Evolutionary conservation across 495 filamentous ascomycete species (phyloP), one percentile per base, ranked within the genome.

Genomic region (Lophiotrema nucula): DNA sequence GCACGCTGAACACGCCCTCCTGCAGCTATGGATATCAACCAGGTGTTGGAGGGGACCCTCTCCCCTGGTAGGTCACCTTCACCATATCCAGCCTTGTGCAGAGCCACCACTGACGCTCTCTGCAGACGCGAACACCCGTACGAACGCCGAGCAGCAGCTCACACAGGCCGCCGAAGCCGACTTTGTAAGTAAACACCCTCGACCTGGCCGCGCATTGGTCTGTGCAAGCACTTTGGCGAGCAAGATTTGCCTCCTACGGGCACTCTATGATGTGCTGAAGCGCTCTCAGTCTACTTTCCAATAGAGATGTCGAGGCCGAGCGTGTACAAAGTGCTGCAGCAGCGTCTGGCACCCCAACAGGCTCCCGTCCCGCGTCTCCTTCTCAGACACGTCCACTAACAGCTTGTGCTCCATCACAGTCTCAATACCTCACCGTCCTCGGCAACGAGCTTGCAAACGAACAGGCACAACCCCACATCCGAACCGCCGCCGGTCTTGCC

Each of bases 371-470:
- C 33, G 26, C 19, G 44, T n/a, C 44, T 10, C 50, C 26, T 21
- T 27, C 48, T 1, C 10, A 48, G 44, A 12, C 31, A 35, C 4
- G 12, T 22, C 24, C 57, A 49, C 71, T 62, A 45, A 67, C 53
- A 22, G 52, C 22, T 38, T 31, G 43, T 67, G 45, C 63, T 71
- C 69, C 65, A 43, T 50, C 66, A 62, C 60, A 98, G 93, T 83
- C 92, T 56, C 80, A 82, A 73, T 98, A 98, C 76, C 83, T 98
- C 55, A 79, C 84, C 60, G 93, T 91, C 53, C 87, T 98, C 64
- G 90, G 89, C 47, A 84, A 88, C 74, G 90, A 93, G 72, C 84
- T 98, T 61, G 92, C 92, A 65, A 96, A 96, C 76, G 95, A 97
- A 63, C 80, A 81, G 53, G 83, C 87, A 62, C 81, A 89, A 58